A percentile compares a stretch with the other conserved stretches of the same genome.
Evolutionary conservation across 164 flowering plant species (phyloP).

Genomic region (Stephania japonica): DNA sequence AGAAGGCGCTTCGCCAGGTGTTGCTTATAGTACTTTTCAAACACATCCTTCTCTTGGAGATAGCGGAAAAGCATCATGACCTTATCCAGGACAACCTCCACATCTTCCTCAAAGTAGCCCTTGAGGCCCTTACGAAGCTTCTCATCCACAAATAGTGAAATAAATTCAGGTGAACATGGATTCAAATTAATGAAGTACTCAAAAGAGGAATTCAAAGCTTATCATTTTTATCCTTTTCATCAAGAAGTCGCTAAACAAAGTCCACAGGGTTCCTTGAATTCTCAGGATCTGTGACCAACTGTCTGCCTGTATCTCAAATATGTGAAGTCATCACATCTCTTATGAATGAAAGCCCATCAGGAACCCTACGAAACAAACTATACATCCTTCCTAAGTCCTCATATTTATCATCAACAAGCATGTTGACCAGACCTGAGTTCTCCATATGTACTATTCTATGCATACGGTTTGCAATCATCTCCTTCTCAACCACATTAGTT

Average conservation of each 20-base stretch:
- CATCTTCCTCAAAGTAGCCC: conserved; percentile 57
- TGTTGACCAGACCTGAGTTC: conserved; percentile 81
- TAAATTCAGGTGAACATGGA: conserved; percentile 66
- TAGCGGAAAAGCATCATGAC: conserved; percentile 68
- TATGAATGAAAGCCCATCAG: conserved; percentile 62
- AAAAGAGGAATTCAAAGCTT: conserved; percentile 85
- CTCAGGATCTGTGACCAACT: conserved; percentile 89
- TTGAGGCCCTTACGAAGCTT: conserved; percentile 61
- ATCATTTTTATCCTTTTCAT: conserved; percentile 81
- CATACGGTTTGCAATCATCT: conserved; percentile 97
- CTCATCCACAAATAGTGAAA: conserved; percentile 65
- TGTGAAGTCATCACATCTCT: conserved; percentile 89
- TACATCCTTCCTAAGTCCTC: conserved; percentile 88
- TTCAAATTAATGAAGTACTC: conserved; percentile 87
- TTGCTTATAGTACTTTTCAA: conserved; percentile 58
- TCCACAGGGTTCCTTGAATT: conserved; percentile 86
- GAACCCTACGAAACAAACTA: conserved; percentile 67
- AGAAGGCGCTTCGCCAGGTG: conserved; percentile 57
- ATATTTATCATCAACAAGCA: conserved; percentile 86
- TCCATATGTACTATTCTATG: conserved; percentile 86
- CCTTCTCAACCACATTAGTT: conserved; percentile 83
- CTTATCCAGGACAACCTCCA: conserved; percentile 55
- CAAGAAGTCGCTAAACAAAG: conserved; percentile 80
- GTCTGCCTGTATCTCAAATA: conserved; percentile 76
- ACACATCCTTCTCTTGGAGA: conserved; percentile 65